phyloP scores from a whole-genome alignment of 2,329 filamentous ascomycete genomes.

The Neofusicoccum ribis region DNA sequence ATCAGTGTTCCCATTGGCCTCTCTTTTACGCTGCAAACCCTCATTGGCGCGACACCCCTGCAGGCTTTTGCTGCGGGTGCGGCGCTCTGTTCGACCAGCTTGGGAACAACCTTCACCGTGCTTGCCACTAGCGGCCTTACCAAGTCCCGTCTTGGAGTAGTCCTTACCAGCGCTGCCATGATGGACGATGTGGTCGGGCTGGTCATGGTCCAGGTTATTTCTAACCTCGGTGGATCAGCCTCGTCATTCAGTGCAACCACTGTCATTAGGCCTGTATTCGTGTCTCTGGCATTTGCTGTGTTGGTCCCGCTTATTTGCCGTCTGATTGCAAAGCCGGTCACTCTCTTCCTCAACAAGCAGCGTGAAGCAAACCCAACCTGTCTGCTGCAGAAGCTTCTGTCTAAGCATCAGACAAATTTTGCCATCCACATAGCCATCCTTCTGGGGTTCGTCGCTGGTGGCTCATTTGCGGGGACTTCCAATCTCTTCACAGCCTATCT shows the following conservation, averaged over 20 bases:
- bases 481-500: conserved; percentile 63
- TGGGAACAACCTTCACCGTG: conserved; percentile 70
- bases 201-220: conserved; percentile 75
- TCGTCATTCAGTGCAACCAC: conserved; percentile 40
- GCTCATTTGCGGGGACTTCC: conserved; percentile 63
- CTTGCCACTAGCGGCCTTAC: conserved; percentile 61
- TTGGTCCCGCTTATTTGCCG: conserved; percentile 50
- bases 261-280: conserved; percentile 53
- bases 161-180: conserved; percentile 74
- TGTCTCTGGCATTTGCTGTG: conserved; percentile 55
- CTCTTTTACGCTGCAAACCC: conserved; percentile 59
- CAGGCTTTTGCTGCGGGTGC: conserved; percentile 74
- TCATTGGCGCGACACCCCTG: conserved; percentile 54
- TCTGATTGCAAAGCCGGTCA: conserved; percentile 47
- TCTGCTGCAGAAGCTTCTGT: conserved; percentile 29
- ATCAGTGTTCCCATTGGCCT: conserved; percentile 64
- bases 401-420: conserved; percentile 41
- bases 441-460: conserved; percentile 50
- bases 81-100: conserved; percentile 70
- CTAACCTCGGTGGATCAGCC: conserved; percentile 56
- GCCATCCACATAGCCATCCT: conserved; percentile 53
- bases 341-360: conserved; percentile 35
- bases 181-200: conserved; percentile 79
- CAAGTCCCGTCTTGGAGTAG: conserved; percentile 57
- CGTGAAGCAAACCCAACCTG: conserved; percentile 28